Conservation (phyloP, 495 filamentous ascomycete genomes). For the Penicillium macrosclerotiorum region DNA sequence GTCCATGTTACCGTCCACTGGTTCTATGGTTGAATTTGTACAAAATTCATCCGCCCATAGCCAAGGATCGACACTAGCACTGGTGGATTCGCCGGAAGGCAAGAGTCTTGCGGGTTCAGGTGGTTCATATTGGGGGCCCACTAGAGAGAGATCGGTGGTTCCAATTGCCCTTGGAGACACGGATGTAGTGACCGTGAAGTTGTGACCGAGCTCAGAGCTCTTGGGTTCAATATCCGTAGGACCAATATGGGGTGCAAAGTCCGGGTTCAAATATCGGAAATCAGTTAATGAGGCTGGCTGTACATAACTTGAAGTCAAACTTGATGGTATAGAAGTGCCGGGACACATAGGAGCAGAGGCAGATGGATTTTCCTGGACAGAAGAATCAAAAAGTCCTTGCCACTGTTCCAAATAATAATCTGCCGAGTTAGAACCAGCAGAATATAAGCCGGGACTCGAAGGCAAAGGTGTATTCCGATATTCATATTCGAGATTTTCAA, state of each 20-base stretch:
- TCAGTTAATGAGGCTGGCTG: too few relatives aligned
- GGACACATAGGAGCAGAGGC: not conserved
- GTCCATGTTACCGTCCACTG: conserved; percentile 34
- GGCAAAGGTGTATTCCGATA: conserved; percentile 31
- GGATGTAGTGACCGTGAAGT: too few relatives aligned
- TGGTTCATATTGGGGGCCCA: not conserved
- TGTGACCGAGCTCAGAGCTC: too few relatives aligned
- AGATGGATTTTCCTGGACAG: not conserved
- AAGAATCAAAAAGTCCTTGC: conserved; percentile 27
- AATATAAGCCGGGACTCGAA: conserved; percentile 30
- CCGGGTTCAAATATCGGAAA: too few relatives aligned
- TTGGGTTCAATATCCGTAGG: too few relatives aligned
- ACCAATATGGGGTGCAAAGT: too few relatives aligned
- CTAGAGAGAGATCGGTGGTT: not conserved
- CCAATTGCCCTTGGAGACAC: not conserved
- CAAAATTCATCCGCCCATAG: conserved; percentile 29
- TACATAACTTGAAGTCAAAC: too few relatives aligned
- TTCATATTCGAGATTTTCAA: conserved; percentile 25
- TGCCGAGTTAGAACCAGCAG: conserved; percentile 14
- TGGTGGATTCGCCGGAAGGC: not conserved
- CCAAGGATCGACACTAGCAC: conserved; percentile 26
- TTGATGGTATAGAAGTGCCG: too few relatives aligned
- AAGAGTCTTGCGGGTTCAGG: not conserved
- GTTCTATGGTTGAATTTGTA: conserved; percentile 17
- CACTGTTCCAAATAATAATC: conserved; percentile 37